Conservation (phyloP, 2,329 filamentous ascomycete genomes). For the Ophiosphaerella herpotricha region DNA sequence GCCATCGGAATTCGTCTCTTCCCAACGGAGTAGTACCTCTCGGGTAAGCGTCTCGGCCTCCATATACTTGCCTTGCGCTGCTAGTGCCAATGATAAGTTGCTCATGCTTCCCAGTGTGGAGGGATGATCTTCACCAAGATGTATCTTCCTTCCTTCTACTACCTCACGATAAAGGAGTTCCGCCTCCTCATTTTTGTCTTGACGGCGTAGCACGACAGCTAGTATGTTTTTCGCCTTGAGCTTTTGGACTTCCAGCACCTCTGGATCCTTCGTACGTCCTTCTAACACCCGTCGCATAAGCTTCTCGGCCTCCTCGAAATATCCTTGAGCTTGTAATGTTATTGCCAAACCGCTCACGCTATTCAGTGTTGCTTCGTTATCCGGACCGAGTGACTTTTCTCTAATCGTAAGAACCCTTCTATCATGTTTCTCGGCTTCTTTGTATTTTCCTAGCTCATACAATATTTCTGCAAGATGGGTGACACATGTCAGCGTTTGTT, state of each 20-base stretch:
- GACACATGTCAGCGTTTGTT: background rate
- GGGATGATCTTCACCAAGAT: slow-evolving; percentile 7
- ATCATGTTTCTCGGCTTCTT: background rate
- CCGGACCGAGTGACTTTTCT: background rate
- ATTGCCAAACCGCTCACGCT: background rate
- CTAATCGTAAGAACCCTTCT: background rate
- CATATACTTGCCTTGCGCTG: background rate
- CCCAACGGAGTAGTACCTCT: background rate
- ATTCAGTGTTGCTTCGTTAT: background rate
- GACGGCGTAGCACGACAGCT: slow-evolving; percentile 1
- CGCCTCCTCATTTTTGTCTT: slow-evolving; percentile 8
- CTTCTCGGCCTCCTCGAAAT: background rate
- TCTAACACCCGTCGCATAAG: background rate
- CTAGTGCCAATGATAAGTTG: slow-evolving; percentile 3
- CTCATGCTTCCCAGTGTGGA: slow-evolving; percentile 6
- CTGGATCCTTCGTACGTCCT: background rate
- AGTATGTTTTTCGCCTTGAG: slow-evolving; percentile 5
- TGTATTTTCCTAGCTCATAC: background rate
- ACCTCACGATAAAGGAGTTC: slow-evolving; percentile 8
- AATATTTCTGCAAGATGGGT: background rate
- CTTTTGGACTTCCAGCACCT: slow-evolving; percentile 3
- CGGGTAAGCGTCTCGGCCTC: background rate
- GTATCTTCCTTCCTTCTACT: slow-evolving; percentile 9
- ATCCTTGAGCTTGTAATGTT: background rate
- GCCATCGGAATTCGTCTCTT: background rate